phyloP scores from a whole-genome alignment of 2,329 filamentous ascomycete species.

The Botrytis galanthina region DNA sequence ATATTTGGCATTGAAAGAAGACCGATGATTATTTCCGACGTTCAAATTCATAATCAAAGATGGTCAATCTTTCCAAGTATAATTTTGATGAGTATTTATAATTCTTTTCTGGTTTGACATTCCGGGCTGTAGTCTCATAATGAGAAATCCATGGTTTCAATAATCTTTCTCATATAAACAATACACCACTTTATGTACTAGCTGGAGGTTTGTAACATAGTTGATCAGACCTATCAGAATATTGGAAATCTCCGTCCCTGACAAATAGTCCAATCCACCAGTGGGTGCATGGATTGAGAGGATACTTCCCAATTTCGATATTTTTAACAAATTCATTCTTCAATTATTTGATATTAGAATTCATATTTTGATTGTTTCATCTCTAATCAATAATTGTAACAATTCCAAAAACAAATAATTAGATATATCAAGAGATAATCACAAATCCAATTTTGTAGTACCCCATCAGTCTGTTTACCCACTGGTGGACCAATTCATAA shows the following conservation, averaged over 20 bases:
- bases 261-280: no score
- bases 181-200: not conserved
- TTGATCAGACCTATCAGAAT: not conserved
- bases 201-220: not conserved
- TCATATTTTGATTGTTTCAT: no score
- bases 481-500: no score
- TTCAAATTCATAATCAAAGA: not conserved
- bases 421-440: no score
- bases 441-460: no score
- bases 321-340: no score
- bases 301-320: no score
- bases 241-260: not conserved
- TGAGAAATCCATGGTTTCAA: not conserved
- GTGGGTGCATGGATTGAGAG: no score
- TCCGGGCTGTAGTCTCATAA: not conserved
- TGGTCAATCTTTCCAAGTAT: not conserved
- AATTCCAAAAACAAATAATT: no score
- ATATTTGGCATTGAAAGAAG: not conserved
- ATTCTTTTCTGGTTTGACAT: not conserved
- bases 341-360: no score
- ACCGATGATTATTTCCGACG: accelerated
- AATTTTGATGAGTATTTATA: not conserved
- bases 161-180: not conserved
- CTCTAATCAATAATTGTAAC: no score
- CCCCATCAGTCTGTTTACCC: no score